Evolutionary conservation across 179 eudicot species (phyloP).

Genomic region (Beta corolliflora): DNA sequence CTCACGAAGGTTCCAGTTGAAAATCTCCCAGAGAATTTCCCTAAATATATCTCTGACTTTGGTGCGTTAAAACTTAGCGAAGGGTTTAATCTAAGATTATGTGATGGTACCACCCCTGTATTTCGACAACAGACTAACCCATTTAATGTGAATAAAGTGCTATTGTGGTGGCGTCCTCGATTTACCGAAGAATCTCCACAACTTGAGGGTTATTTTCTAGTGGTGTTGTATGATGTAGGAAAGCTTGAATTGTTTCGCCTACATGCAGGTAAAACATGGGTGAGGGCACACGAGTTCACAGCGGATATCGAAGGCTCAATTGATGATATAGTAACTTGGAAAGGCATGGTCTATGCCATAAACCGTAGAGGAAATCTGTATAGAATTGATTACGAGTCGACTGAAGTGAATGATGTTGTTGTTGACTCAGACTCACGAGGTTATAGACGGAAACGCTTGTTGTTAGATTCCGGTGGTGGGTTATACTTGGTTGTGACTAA

Average conservation of each 20-base stretch:
- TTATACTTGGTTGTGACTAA: background rate
- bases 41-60: background rate
- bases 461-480: background rate
- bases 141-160: background rate
- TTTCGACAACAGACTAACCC: no score
- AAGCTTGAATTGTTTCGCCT: background rate
- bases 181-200: background rate
- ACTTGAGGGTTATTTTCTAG: background rate
- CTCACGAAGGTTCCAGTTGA: background rate
- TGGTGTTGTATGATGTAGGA: background rate
- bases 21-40: background rate
- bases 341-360: background rate
- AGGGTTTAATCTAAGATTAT: background rate
- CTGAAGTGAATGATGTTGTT: background rate
- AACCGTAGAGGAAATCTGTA: background rate
- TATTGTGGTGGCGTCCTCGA: background rate
- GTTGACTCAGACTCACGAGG: background rate
- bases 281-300: no score
- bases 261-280: background rate
- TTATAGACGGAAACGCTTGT: background rate
- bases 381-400: background rate
- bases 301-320: background rate
- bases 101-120: background rate
- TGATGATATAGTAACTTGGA: conserved; percentile 10
- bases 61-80: background rate